phyloP scores from a whole-genome alignment of 2,329 filamentous ascomycete species.

The Colletotrichum sp. region DNA sequence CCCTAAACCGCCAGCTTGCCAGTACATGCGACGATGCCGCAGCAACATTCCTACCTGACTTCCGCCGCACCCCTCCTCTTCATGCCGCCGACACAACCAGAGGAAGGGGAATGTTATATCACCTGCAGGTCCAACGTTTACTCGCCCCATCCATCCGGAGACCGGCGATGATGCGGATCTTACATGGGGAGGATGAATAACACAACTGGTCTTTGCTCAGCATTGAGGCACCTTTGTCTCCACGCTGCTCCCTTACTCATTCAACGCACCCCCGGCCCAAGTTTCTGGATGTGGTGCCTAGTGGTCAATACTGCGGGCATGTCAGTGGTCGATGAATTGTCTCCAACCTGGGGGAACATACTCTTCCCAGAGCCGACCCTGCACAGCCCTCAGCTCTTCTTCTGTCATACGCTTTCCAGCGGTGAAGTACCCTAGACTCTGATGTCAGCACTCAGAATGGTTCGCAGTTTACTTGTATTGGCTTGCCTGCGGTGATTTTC shows the following conservation, averaged over 20 bases:
- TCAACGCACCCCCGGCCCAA: not conserved
- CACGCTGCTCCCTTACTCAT: not conserved
- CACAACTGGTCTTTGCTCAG: not conserved
- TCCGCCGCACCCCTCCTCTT: not conserved
- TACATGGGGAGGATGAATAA: not conserved
- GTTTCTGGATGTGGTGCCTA: not conserved
- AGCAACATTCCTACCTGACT: not conserved
- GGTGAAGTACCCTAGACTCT: constrained; percentile 72
- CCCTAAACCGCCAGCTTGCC: not conserved
- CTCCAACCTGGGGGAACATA: constrained; percentile 34
- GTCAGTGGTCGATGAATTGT: not conserved
- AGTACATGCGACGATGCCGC: not conserved
- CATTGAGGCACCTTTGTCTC: not conserved
- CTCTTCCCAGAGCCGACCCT: constrained; percentile 92
- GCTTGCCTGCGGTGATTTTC: constrained; percentile 91
- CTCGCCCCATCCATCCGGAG: not conserved
- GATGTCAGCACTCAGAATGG: not conserved
- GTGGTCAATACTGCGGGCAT: constrained; percentile 36
- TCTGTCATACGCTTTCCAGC: constrained; percentile 88
- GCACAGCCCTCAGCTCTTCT: constrained; percentile 83
- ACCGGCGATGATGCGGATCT: not conserved
- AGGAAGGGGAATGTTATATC: not conserved
- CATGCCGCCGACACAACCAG: not conserved
- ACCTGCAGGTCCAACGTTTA: not conserved
- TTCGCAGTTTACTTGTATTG: not conserved